Base-by-base conservation (phyloP, 345 rosid genomes). In the Eucalyptus marginata region DNA sequence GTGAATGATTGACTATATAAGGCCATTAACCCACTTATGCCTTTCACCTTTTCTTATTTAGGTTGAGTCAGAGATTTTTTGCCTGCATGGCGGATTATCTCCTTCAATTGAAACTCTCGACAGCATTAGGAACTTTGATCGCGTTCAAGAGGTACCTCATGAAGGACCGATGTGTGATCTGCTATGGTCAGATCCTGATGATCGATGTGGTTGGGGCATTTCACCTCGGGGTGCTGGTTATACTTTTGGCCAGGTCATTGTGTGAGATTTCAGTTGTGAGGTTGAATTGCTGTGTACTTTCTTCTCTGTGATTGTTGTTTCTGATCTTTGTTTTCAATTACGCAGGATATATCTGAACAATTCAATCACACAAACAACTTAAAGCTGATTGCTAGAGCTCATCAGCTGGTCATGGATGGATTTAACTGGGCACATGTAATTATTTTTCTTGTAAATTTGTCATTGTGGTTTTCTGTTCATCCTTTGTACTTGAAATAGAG, bases 91-190 rank as follows among this genome's bases (percentile, higher is more conserved):
- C 91, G 99, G 99, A 86, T 92, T 98, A 89, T 97, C 99, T 84
- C 99, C 98, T n/a, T 97, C 98, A 31, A 96, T 98, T 79, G 99
- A 98, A 93, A 98, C 99, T 86, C 97, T 98, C 84, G 99, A 98
- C 90, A 96, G 96, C 90, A 94, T 98, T 66, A 94, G 99, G 88
- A 97, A 95, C 89, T 97, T 98, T 91, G 99, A 98, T 81, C 95
- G 99, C 47, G 97, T 97, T 90, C 99, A 98, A 93, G 99, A 97
- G 93, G 99, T 98, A 90, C 99, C 99, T 18, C 98, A 97, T 79
- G 99, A 98, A 93, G 99, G 99, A 51, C 98, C 99, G 52, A 98
- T 98, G 99, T 98, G 99, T 93, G 99, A 98, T 92, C 95, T 98
- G 58, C 93, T 98, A 90, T 98, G 99, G 99, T 97, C 99, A 92